These are phyloP conservation scores for Candida sp. DNA, from an alignment of 1,139 yeast genomes.

Conservation along the genomic window DNA sequence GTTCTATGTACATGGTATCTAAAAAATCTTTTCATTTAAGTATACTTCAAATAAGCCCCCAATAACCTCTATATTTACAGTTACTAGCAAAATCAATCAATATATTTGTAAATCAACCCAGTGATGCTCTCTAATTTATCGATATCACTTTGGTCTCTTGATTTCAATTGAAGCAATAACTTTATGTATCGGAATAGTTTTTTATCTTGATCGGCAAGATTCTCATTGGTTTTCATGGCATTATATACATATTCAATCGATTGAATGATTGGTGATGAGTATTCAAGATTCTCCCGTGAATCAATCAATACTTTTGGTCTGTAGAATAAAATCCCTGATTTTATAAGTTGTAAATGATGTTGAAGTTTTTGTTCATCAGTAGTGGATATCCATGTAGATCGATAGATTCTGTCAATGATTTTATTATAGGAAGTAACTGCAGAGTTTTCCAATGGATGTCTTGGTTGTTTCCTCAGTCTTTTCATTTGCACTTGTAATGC, in stretches of 20 bases:
- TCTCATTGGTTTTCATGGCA: constrained; percentile 12
- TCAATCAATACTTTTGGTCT: constrained; percentile 21
- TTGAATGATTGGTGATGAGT: constrained; percentile 14
- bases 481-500: constrained; percentile 13
- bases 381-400: constrained; percentile 23
- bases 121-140: neutral
- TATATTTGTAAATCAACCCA: neutral
- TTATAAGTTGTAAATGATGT: constrained; percentile 24
- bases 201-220: constrained; percentile 14
- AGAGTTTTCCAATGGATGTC: neutral
- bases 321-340: constrained; percentile 29
- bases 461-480: constrained; percentile 9
- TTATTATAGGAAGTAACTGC: constrained; percentile 21
- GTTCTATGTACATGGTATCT: too few relatives aligned
- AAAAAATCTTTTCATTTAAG: too few relatives aligned
- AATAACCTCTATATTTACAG: too few relatives aligned
- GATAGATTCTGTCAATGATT: constrained; percentile 20
- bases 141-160: constrained; percentile 11
- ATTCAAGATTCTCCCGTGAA: constrained; percentile 14
- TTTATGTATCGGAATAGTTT: constrained; percentile 16
- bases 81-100: neutral
- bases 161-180: constrained; percentile 14
- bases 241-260: constrained; percentile 21
- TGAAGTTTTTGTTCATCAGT: constrained; percentile 10
- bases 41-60: too few relatives aligned